Base-by-base conservation (phyloP, 805 yeast genomes). In the Zygosaccharomyces bisporus region DNA sequence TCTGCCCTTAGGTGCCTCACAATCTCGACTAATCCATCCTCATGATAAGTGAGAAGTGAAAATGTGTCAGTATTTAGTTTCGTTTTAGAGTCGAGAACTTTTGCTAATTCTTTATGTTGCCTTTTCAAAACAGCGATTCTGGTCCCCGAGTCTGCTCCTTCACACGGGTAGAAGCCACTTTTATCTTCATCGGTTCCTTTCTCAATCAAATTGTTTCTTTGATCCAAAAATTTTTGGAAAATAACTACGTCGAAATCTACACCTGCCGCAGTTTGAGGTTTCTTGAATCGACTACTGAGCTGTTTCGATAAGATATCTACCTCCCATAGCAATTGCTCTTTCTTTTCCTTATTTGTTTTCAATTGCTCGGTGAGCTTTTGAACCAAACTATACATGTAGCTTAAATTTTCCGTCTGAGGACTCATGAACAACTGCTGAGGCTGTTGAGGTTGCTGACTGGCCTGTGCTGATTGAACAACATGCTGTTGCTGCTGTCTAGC, bases 341-440 rank as follows among this genome's bases (percentile, higher is more conserved):
- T 52, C 30, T 54, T 49, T 7, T 24, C 23, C 37, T 57, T 50
- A 41, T 60, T 60, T 21, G 45, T 46, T 12, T 43, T 34, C 45
- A 58, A 30, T 31, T 54, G 57, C 2, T 23, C 34, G 18, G 52
- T 39, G 9, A 60, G 48, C 23, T 39, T 44, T 7, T 53, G 48
- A 6, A 56, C 56, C 32, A 58, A 44, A n/a, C 43, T 39, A 37
- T 60, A 58, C 52, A 60, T 40, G 21, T 58, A 52, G 6, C 45
- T 45, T 30, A 60, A 43, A 33, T 58, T 58, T 34, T 60, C 64
- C 4, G 61, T 50, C 36, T 60, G 63, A 2, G 61, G 58, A 24
- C 52, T 56, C 58, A 58, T 52, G 30, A 54, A 58, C 12, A 58
- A 34, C 39, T 54, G 57, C 39, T 56, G 60, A 27, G 46, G 57